These are phyloP conservation scores for Pythium graminicola DNA, from an alignment of 352 stramenopile species.

Conservation along the genomic window DNA sequence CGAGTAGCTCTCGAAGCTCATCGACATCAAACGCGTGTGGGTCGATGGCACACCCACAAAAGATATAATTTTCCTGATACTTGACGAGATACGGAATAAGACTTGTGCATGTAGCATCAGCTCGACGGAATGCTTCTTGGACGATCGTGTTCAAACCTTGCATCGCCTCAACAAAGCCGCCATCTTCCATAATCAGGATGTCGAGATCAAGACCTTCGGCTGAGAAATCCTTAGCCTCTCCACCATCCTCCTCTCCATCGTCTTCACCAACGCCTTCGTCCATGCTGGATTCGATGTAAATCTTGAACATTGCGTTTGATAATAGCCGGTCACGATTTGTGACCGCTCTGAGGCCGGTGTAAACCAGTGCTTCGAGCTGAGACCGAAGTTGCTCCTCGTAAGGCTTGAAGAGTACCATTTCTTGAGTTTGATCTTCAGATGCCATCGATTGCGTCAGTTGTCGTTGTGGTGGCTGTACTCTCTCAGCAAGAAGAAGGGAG, in stretches of 20 bases:
- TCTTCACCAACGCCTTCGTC: slow-evolving; percentile 35
- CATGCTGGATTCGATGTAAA: slow-evolving; percentile 53
- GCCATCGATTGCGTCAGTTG: not conserved
- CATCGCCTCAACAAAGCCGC: slow-evolving; percentile 47
- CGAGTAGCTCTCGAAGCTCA: slow-evolving; percentile 51
- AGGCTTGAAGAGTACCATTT: slow-evolving; percentile 46
- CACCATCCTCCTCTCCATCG: slow-evolving; percentile 34
- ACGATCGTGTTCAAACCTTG: slow-evolving; percentile 46
- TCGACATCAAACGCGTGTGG: slow-evolving; percentile 32
- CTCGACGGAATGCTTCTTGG: slow-evolving; percentile 42
- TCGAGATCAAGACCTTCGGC: slow-evolving; percentile 60
- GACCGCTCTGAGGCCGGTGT: slow-evolving; percentile 57
- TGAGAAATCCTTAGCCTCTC: slow-evolving; percentile 27
- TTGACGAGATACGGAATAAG: slow-evolving; percentile 73
- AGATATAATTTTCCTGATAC: slow-evolving; percentile 64
- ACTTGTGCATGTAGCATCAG: slow-evolving; percentile 41
- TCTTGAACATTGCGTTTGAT: slow-evolving; percentile 53
- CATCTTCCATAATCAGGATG: slow-evolving; percentile 75
- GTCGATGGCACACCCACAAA: slow-evolving; percentile 40
- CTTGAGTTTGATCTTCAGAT: slow-evolving; percentile 10
- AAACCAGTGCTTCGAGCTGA: slow-evolving; percentile 63
- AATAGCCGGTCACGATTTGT: slow-evolving; percentile 60
- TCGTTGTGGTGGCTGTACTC: not conserved
- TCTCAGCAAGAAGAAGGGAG: not conserved
- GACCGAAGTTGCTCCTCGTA: slow-evolving; percentile 45